Conservation (phyloP, 371 early-diverging fungal species). For the Syncephalastrum sp. region DNA sequence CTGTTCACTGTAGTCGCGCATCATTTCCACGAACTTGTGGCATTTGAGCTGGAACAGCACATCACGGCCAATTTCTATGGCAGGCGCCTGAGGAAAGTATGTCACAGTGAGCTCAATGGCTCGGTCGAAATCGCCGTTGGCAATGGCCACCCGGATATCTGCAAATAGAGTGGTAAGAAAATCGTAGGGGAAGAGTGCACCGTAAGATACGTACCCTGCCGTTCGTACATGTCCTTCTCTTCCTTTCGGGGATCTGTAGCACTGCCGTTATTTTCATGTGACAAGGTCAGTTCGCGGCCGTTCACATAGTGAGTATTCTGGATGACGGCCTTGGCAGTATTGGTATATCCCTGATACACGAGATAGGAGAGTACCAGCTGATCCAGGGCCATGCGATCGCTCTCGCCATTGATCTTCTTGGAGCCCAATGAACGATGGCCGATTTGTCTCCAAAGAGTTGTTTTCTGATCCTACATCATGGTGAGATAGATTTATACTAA, state of each 20-base stretch:
- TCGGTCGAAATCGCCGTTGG: slow-evolving; percentile 69
- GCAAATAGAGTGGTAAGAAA: slow-evolving; percentile 2
- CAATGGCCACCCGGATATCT: slow-evolving; percentile 68
- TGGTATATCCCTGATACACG: slow-evolving; percentile 75
- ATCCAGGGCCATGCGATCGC: slow-evolving; percentile 29
- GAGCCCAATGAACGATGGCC: slow-evolving; percentile 4
- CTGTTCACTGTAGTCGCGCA: slow-evolving; percentile 51
- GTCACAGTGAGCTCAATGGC: slow-evolving; percentile 65
- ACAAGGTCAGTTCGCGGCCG: slow-evolving; percentile 6
- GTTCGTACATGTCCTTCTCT: slow-evolving; percentile 30
- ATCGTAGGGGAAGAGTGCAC: not conserved
- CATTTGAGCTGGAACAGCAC: slow-evolving; percentile 79
- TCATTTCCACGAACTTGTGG: slow-evolving; percentile 86
- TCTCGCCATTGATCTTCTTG: slow-evolving; percentile 8
- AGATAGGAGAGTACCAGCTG: slow-evolving; percentile 74
- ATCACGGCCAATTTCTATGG: slow-evolving; percentile 39
- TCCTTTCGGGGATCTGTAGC: slow-evolving; percentile 13
- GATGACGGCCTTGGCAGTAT: slow-evolving; percentile 66
- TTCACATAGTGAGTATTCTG: slow-evolving; percentile 20
- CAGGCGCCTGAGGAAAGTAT: slow-evolving; percentile 65
- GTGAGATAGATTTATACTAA: not conserved
- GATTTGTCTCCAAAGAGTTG: slow-evolving; percentile 8
- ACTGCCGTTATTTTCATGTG: slow-evolving; percentile 5
- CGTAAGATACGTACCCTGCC: slow-evolving; percentile 22
- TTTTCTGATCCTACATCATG: slow-evolving; percentile 14